A percentile compares a stretch with the other conserved stretches of the same genome.
phyloP scores from a whole-genome alignment of 2,329 filamentous ascomycete species.

The Paraphoma chrysanthemicola region DNA sequence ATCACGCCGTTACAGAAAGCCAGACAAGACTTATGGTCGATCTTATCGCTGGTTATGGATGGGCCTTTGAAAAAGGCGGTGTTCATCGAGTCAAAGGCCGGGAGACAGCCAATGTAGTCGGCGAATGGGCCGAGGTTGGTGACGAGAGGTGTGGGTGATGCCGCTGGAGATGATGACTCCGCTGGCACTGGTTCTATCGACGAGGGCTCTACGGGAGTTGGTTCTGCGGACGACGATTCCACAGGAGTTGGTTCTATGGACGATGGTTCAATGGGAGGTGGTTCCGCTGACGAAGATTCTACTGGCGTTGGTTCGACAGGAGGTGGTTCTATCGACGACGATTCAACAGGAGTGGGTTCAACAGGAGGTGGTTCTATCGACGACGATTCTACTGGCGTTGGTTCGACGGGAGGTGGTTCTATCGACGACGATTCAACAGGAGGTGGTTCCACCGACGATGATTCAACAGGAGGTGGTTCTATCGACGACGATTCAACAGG shows the following conservation, averaged over 20 bases:
- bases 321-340: not conserved
- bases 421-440: not conserved
- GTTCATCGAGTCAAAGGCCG: not conserved
- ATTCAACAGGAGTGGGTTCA: not conserved
- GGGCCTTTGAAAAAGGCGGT: not conserved
- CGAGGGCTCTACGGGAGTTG: no score
- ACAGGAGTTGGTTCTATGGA: no score
- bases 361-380: not conserved
- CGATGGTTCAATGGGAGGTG: no score
- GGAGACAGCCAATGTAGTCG: not conserved
- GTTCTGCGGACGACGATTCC: no score
- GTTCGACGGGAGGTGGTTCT: not conserved
- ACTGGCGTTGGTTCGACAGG: no score
- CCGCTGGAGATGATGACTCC: not conserved
- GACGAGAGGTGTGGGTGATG: not conserved
- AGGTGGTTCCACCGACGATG: not conserved
- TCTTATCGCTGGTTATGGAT: not conserved
- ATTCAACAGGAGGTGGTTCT: no score
- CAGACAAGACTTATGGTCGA: not conserved
- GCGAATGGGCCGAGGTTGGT: not conserved
- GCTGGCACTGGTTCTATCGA: no score
- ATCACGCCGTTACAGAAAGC: not conserved
- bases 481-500: no score
- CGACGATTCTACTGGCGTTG: no score
- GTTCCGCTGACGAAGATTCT: no score